Conservation (phyloP, 108 stramenopile species). For the Skeletonema tropicum region DNA sequence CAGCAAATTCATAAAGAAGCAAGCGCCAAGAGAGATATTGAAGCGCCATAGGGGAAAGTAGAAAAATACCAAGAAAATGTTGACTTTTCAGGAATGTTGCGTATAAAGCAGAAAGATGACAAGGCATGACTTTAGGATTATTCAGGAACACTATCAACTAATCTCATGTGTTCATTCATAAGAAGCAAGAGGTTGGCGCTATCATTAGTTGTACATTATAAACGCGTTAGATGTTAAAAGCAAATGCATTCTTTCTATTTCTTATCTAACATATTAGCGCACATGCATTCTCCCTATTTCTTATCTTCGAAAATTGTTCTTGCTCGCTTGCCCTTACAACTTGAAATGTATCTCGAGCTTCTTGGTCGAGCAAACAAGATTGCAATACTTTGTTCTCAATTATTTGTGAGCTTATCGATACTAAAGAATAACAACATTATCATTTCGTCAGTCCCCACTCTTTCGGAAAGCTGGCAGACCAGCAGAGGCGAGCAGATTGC, state of each 20-base stretch:
- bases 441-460: no score
- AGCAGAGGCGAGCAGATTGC: no score
- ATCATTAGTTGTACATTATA: conserved; percentile 2
- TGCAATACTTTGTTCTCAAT: no score
- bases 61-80: not conserved
- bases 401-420: no score
- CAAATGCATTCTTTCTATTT: not conserved
- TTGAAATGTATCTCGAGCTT: no score
- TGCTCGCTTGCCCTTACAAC: no score
- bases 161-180: not conserved
- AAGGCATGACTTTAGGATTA: not conserved
- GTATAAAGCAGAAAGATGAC: not conserved
- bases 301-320: no score
- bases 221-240: not conserved
- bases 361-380: no score
- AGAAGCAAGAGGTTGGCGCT: not conserved
- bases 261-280: no score
- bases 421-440: no score
- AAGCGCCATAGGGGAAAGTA: not conserved
- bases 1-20: not conserved
- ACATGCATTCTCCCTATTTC: no score
- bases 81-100: not conserved
- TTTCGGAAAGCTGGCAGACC: no score
- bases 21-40: not conserved
- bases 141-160: not conserved